Evolutionary conservation across 2,329 filamentous ascomycete species (phyloP).

Genomic region (Colletotrichum tabaci): DNA sequence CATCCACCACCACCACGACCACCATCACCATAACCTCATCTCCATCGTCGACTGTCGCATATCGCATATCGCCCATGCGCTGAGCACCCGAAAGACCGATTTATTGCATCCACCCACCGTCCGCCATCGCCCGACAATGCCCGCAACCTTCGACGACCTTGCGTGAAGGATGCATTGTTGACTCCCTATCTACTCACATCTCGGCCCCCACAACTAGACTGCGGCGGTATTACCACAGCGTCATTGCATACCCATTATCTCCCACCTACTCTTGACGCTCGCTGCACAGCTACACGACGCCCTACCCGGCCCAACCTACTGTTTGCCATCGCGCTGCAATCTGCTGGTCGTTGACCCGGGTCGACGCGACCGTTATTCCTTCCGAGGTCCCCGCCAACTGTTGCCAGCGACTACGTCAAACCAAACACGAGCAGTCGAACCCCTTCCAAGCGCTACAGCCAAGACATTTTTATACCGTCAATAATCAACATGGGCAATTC

Average conservation of each 20-base stretch:
- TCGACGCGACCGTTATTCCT: neutral
- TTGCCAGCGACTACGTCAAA: neutral
- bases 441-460: neutral
- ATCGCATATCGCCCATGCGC: neutral
- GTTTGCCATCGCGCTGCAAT: neutral
- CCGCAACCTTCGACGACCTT: constrained; percentile 8
- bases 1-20: constrained; percentile 15
- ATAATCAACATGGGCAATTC: constrained; percentile 56
- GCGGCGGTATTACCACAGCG: constrained; percentile 7
- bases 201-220: constrained; percentile 11
- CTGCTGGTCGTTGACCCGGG: neutral
- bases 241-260: constrained; percentile 8
- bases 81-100: neutral
- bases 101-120: neutral
- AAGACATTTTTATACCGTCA: neutral
- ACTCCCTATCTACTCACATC: constrained; percentile 11
- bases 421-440: neutral
- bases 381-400: neutral
- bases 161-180: constrained; percentile 41
- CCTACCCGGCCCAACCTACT: neutral
- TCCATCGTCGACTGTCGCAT: neutral
- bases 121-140: constrained; percentile 26
- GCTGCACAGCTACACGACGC: neutral
- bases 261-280: neutral
- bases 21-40: neutral